Evolutionary conservation across 805 yeast species (phyloP).

Genomic region (Kazachstania psychrophila): DNA sequence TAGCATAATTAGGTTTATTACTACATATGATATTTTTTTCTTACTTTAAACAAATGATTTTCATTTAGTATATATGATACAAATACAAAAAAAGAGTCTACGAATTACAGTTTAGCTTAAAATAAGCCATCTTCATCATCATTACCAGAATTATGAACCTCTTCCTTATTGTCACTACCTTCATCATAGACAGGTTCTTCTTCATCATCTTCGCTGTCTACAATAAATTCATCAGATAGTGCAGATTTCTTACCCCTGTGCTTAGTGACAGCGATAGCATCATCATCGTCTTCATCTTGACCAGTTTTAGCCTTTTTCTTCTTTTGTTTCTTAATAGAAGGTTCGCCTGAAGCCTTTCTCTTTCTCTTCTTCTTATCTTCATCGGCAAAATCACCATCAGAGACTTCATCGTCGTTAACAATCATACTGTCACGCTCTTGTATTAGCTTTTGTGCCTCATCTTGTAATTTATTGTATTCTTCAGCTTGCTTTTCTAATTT

Average conservation of each 20-base stretch:
- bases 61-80: no score
- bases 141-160: constrained; percentile 8
- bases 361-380: constrained; percentile 21
- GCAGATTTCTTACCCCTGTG: constrained; percentile 19
- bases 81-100: background rate
- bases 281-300: constrained; percentile 23
- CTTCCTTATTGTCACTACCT: constrained; percentile 8
- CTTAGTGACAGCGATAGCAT: constrained; percentile 20
- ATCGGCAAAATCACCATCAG: constrained; percentile 23
- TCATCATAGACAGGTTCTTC: constrained; percentile 12
- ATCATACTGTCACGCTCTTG: constrained; percentile 42
- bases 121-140: constrained; percentile 16
- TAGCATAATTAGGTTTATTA: no score
- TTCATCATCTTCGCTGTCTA: constrained; percentile 37
- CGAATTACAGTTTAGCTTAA: constrained; percentile 3
- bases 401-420: constrained; percentile 33
- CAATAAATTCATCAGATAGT: constrained; percentile 33
- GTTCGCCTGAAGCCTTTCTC: constrained; percentile 32
- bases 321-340: constrained; percentile 41
- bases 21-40: background rate
- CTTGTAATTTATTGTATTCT: constrained; percentile 43
- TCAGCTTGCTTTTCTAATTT: constrained; percentile 41
- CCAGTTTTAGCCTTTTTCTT: constrained; percentile 31
- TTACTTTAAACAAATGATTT: background rate
- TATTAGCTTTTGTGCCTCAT: constrained; percentile 50